These are phyloP conservation scores for Ophiostoma ips DNA, from an alignment of 2,329 filamentous ascomycete genomes.

Conservation along the genomic window DNA sequence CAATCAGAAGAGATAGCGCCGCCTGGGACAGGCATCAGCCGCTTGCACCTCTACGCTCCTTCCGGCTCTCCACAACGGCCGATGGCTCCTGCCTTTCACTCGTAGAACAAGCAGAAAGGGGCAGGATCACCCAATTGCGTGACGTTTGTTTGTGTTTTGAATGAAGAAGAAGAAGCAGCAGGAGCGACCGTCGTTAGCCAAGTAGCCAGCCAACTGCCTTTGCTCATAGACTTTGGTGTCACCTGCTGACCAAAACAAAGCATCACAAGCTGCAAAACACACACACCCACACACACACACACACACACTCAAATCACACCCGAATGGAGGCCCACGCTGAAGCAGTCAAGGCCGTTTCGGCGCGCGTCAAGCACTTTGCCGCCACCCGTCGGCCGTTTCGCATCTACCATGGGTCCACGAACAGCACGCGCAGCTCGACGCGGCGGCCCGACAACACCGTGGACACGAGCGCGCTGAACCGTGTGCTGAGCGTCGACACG, in stretches of 20 bases:
- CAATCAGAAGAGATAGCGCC: conserved; percentile 21
- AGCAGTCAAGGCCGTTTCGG: background rate
- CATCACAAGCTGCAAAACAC: no score
- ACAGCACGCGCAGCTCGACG: conserved; percentile 51
- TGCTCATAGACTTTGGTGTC: no score
- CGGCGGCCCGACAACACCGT: conserved; percentile 40
- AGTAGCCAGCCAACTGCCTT: no score
- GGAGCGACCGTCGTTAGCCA: no score
- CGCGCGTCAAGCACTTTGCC: conserved; percentile 28
- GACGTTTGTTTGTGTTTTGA: no score
- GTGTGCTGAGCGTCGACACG: conserved; percentile 47
- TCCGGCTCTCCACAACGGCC: no score
- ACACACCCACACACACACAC: background rate
- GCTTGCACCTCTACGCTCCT: conserved; percentile 14
- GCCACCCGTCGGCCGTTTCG: conserved; percentile 42
- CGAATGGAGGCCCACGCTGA: background rate
- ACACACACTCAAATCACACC: background rate
- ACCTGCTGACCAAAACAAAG: no score
- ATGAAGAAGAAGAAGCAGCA: no score
- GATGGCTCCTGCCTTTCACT: no score
- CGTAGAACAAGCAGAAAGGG: no score
- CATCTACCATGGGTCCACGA: conserved; percentile 67
- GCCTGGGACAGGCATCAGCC: conserved; percentile 21
- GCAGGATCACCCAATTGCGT: no score
- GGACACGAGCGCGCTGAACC: conserved; percentile 50